Evolutionary conservation across 169 alveolate species (phyloP).

Genomic region (Eimeria zaria): DNA sequence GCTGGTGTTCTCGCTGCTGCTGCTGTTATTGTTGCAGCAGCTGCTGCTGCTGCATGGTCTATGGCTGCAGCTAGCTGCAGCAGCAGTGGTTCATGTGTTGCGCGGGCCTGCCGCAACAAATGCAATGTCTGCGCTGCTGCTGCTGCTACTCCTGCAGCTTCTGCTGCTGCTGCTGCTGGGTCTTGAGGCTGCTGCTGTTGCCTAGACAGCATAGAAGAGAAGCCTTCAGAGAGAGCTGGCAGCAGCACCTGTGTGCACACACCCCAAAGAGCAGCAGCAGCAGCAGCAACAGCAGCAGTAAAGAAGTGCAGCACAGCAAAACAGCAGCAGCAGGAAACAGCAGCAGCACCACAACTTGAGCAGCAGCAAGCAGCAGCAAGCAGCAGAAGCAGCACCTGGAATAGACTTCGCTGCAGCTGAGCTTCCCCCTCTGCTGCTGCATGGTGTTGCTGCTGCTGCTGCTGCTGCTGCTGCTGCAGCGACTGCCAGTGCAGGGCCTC

Average conservation of each 20-base stretch:
- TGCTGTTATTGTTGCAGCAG: background rate
- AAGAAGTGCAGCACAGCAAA: too few species aligned
- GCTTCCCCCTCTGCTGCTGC: slow-evolving; percentile 14
- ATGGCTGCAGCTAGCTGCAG: slow-evolving; percentile 38
- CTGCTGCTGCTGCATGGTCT: slow-evolving; percentile 53
- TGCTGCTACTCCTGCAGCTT: background rate
- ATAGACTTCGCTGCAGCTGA: background rate
- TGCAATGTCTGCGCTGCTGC: slow-evolving; percentile 56
- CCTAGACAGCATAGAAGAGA: background rate
- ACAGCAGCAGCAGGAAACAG: too few species aligned
- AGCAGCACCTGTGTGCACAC: slow-evolving; percentile 34
- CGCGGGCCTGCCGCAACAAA: slow-evolving; percentile 48
- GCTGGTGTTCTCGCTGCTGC: too few species aligned
- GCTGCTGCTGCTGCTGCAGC: slow-evolving; percentile 34
- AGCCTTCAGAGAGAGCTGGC: background rate
- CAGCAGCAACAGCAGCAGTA: background rate
- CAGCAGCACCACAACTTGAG: background rate
- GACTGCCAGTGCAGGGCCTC: slow-evolving; percentile 60
- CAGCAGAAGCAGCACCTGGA: background rate
- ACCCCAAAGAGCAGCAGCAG: slow-evolving; percentile 9
- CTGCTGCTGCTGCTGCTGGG: slow-evolving; percentile 6
- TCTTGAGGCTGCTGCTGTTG: background rate
- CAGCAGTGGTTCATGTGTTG: slow-evolving; percentile 55
- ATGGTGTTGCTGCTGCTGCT: background rate
- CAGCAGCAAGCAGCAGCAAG: background rate